A percentile compares a stretch with the other conserved stretches of the same genome.
Evolutionary conservation across 1,284 basidiomycete genomes (phyloP).

Genomic region (Rhizoctonia solani): DNA sequence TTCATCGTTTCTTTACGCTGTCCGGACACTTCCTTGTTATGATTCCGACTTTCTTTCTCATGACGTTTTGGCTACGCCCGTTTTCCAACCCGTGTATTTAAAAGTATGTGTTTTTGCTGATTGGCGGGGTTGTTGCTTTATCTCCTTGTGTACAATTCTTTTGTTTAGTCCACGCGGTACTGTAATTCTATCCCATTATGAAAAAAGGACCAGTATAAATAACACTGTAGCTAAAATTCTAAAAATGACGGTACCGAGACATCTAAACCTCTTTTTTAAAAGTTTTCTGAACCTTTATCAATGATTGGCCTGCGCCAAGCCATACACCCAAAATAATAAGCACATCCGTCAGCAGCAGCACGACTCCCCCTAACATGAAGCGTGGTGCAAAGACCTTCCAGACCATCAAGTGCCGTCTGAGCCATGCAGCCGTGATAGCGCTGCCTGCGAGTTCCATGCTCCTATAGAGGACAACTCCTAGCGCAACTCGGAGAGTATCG

Average conservation of each 20-base stretch:
- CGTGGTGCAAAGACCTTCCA: slow-evolving; percentile 99
- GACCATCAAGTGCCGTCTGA: slow-evolving; percentile 94
- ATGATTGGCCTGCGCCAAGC: slow-evolving; percentile 40
- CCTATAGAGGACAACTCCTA: slow-evolving; percentile 76
- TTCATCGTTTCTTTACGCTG: too few species aligned
- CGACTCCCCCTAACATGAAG: slow-evolving; percentile 76
- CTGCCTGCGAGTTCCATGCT: slow-evolving; percentile 67
- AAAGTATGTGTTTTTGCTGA: not conserved
- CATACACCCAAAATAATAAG: slow-evolving; percentile 48
- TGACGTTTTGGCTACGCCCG: not conserved
- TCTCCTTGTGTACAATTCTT: slow-evolving; percentile 23
- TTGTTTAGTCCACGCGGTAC: not conserved
- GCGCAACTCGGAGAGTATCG: slow-evolving; percentile 49
- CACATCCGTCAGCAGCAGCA: slow-evolving; percentile 51
- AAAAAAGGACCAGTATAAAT: not conserved
- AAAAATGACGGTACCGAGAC: too few species aligned
- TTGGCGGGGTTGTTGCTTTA: slow-evolving; percentile 5
- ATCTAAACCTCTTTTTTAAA: slow-evolving; percentile 34
- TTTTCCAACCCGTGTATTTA: not conserved
- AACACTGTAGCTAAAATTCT: too few species aligned
- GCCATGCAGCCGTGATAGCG: slow-evolving; percentile 72
- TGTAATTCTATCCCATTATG: slow-evolving; percentile 23
- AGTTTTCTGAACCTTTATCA: slow-evolving; percentile 36
- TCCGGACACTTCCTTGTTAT: not conserved
- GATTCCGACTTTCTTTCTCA: not conserved